Base-by-base conservation (phyloP, 306 rosid genomes). In the Canavalia gladiata region DNA sequence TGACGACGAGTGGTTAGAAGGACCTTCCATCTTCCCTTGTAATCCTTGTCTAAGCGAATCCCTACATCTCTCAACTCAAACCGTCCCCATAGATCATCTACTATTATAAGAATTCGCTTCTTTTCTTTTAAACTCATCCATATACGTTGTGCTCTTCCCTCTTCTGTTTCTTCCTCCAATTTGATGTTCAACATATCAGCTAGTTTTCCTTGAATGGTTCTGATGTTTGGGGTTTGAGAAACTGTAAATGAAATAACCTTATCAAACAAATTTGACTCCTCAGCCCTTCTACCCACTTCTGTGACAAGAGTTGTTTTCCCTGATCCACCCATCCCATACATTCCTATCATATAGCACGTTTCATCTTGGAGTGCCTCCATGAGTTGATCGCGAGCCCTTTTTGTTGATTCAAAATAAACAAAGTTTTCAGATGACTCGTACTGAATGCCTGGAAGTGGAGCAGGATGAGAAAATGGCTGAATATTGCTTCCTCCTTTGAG, bases 251-350 rank as follows among this genome's bases (percentile, higher is more conserved):
- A 31, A 13, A 72, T 30, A 29, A 31, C 57, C 57, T 28, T 67
- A 35, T 60, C 72, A 29, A 62, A 70, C 8, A 80, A 35, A 0
- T 60, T 42, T 2, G 13, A n/a, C 3, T 9, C 47, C 52, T 50
- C 39, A n/a, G 70, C 79, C n/a, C 7, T 41, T 5, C 8, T 81
- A 41, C 68, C 79, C 2, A 41, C 84, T 72, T 72, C 67, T 41
- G 33, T 72, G 8, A 52, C 84, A 13, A 81, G 74, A 37, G 64
- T 51, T 51, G 74, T 81, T 64, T 81, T 81, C 2, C 84, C 79
- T 0, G 68, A 49, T 13, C 79, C 84, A 9, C 84, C 74, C 74
- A 81, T 73, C 4, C 84, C 84, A 81, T 81, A 51, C 41, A 62
- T 33, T 8, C 79, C 84, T 12, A 81, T 63, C 67, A 81, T 63